phyloP scores from a whole-genome alignment of 2,329 filamentous ascomycete species.

The Byssochlamys sp. region DNA sequence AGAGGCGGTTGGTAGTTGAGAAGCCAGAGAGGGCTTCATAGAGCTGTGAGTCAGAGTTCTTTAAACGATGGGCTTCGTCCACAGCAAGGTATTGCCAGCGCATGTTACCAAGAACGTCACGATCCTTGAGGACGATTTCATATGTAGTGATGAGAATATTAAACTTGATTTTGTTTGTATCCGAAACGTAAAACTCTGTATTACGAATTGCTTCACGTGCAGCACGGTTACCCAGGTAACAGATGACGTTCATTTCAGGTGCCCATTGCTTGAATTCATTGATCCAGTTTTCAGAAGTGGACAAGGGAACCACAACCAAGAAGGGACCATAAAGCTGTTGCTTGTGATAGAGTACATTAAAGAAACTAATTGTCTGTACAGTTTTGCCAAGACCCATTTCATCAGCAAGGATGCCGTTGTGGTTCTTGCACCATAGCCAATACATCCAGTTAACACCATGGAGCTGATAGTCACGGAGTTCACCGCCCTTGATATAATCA shows the following conservation, averaged over 20 bases:
- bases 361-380: constrained; percentile 94
- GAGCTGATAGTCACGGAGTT: too few relatives aligned
- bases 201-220: constrained; percentile 82
- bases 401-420: constrained; percentile 96
- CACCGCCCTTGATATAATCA: too few relatives aligned
- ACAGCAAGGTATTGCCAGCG: constrained; percentile 99
- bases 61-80: constrained; percentile 98
- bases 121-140: constrained; percentile 98
- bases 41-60: constrained; percentile 92
- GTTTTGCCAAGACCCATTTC: constrained; percentile 99
- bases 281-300: constrained; percentile 98
- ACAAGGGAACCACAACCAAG: constrained; percentile 87
- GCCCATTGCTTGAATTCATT: constrained; percentile 99
- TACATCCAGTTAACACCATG: too few relatives aligned
- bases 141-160: constrained; percentile 96
- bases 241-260: constrained; percentile 71
- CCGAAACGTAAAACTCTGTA: constrained; percentile 87
- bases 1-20: constrained; percentile 84
- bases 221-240: constrained; percentile 92
- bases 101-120: constrained; percentile 89
- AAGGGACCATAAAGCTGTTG: constrained; percentile 89
- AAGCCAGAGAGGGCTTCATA: constrained; percentile 94
- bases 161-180: constrained; percentile 86
- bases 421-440: too few relatives aligned
- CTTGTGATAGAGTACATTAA: constrained; percentile 92